Evolutionary conservation across 1,139 yeast genomes (phyloP).

Genomic region (Hansenula lynferdii): DNA sequence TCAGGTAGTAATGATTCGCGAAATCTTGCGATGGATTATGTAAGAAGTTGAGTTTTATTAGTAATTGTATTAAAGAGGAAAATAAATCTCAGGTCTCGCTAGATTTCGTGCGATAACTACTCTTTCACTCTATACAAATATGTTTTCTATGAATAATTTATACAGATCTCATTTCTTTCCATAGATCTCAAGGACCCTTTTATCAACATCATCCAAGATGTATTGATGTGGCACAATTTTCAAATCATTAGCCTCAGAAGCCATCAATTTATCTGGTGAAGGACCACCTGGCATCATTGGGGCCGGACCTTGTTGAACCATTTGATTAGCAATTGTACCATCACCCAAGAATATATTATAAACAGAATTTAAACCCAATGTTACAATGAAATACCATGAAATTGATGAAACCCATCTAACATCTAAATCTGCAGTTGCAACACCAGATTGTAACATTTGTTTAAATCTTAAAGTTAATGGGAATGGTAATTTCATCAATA

Average conservation of each 20-base stretch:
- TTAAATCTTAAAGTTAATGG: constrained; percentile 88
- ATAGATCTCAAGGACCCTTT: constrained; percentile 46
- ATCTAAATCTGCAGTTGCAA: constrained; percentile 78
- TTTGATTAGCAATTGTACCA: constrained; percentile 34
- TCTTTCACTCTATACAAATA: too few species aligned
- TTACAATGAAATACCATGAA: constrained; percentile 95
- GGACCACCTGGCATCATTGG: constrained; percentile 56
- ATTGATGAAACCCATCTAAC: constrained; percentile 94
- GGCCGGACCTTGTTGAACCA: constrained; percentile 43
- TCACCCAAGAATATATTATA: constrained; percentile 68
- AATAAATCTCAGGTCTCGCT: too few species aligned
- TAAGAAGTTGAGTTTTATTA: not conserved
- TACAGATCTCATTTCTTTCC: constrained; percentile 1
- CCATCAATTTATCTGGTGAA: constrained; percentile 54
- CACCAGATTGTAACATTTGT: constrained; percentile 87
- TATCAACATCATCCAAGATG: constrained; percentile 59
- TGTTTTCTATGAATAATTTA: not conserved
- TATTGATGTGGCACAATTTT: constrained; percentile 59
- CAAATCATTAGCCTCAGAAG: constrained; percentile 70
- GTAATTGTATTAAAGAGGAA: too few species aligned
- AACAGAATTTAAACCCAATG: constrained; percentile 80
- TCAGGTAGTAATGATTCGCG: too few species aligned
- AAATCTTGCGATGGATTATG: constrained; percentile 1
- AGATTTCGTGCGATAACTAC: too few species aligned
- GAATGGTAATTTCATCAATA: constrained; percentile 74